These are phyloP conservation scores for Apiotrichum porosum DNA, from an alignment of 1,284 basidiomycete species.

Conservation along the genomic window DNA sequence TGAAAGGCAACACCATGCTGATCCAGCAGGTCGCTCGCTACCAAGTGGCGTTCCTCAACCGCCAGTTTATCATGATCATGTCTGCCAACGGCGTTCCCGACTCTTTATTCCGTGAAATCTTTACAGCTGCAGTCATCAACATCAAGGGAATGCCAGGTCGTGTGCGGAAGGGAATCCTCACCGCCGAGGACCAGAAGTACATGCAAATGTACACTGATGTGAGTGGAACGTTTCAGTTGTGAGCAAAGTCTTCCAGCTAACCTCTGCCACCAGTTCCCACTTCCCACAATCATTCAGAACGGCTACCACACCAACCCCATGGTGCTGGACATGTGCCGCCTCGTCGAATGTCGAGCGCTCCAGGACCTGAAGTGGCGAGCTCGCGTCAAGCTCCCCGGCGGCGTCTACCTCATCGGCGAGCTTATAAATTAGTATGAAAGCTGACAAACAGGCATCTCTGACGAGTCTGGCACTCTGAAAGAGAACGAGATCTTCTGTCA, in stretches of 20 bases:
- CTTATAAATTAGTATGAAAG: not conserved
- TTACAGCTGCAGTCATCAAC: conserved; percentile 30
- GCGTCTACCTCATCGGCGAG: conserved; percentile 45
- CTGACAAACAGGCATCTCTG: conserved; percentile 35
- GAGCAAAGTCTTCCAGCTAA: not conserved
- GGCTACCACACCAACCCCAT: conserved; percentile 42
- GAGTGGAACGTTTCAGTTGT: conserved; percentile 4
- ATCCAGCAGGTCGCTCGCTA: conserved; percentile 40
- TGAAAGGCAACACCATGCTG: not conserved
- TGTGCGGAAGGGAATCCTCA: conserved; percentile 15
- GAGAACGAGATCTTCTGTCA: conserved; percentile 48
- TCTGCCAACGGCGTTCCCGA: conserved; percentile 40
- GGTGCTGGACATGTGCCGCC: conserved; percentile 37
- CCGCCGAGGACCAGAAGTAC: conserved; percentile 24
- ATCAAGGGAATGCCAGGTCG: conserved; percentile 33
- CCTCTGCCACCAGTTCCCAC: conserved; percentile 36
- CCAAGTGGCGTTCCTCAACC: conserved; percentile 45
- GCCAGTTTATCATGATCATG: conserved; percentile 49
- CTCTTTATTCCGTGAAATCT: conserved; percentile 34
- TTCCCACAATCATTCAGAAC: conserved; percentile 32
- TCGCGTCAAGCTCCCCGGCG: conserved; percentile 33
- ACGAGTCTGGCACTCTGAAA: conserved; percentile 38
- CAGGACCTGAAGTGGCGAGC: conserved; percentile 49
- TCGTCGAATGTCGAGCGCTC: conserved; percentile 40
- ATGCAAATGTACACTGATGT: conserved; percentile 28